Conservation (phyloP, 176 grass and related monocot species). For the Triticum monococcum region DNA sequence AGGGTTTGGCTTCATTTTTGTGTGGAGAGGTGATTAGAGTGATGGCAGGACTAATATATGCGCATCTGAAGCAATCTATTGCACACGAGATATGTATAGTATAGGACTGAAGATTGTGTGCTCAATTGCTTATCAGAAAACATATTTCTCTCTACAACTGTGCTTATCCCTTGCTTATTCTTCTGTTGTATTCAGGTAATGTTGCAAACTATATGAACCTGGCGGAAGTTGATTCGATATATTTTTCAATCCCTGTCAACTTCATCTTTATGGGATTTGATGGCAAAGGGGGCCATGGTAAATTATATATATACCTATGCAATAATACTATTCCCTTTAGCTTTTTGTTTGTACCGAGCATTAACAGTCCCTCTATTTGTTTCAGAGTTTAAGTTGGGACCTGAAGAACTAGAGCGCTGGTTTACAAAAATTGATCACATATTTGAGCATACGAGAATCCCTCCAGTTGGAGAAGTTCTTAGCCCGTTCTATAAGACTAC, state of each 20-base stretch:
- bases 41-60: not conserved
- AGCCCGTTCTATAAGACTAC: conserved; percentile 80
- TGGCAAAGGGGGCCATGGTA: conserved; percentile 91
- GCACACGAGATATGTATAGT: not conserved
- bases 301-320: conserved; percentile 10
- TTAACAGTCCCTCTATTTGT: conserved; percentile 18
- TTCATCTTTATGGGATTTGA: conserved; percentile 98
- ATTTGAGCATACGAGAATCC: conserved; percentile 91
- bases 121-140: conserved; percentile 1
- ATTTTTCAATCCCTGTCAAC: conserved; percentile 84
- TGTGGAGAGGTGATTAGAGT: conserved; percentile 3
- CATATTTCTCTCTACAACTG: not conserved
- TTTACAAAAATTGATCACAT: conserved; percentile 97
- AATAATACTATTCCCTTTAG: not conserved
- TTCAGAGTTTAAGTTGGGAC: conserved; percentile 75
- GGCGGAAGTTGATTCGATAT: conserved; percentile 80
- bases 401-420: conserved; percentile 88
- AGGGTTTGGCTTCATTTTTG: not conserved
- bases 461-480: conserved; percentile 87
- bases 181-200: conserved; percentile 53
- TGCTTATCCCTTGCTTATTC: not conserved
- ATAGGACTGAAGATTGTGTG: not conserved
- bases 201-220: conserved; percentile 82
- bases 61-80: not conserved
- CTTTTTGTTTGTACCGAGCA: conserved; percentile 17